phyloP scores from a whole-genome alignment of 805 yeast genomes.

The Kodamaea fukazawae region DNA sequence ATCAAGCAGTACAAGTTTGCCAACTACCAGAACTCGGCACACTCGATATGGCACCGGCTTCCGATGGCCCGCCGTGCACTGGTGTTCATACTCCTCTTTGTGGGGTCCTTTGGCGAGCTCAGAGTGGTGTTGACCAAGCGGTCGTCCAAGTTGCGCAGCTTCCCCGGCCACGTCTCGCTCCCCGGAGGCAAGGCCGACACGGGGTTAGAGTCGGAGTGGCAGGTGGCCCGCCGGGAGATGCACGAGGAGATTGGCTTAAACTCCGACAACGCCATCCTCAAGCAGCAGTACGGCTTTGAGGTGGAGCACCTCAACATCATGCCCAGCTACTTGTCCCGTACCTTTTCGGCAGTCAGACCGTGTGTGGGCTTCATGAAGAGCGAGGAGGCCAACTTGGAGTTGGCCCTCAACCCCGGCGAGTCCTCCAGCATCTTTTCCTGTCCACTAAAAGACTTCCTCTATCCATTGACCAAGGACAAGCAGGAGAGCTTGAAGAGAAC shows the following conservation, averaged over 20 bases:
- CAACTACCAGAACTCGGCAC: slow-evolving; percentile 27
- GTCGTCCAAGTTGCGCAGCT: slow-evolving; percentile 62
- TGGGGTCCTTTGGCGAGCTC: slow-evolving; percentile 71
- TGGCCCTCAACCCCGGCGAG: slow-evolving; percentile 72
- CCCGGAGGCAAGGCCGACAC: slow-evolving; percentile 93
- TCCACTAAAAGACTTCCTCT: slow-evolving; percentile 60
- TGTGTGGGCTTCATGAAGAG: slow-evolving; percentile 62
- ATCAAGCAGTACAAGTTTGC: slow-evolving; percentile 31
- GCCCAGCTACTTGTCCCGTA: slow-evolving; percentile 81
- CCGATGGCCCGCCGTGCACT: slow-evolving; percentile 74
- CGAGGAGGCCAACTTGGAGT: slow-evolving; percentile 30
- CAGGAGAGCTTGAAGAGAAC: slow-evolving; percentile 32
- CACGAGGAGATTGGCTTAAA: slow-evolving; percentile 83
- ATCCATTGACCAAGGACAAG: slow-evolving; percentile 20
- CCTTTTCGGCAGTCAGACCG: slow-evolving; percentile 81
- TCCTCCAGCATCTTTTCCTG: slow-evolving; percentile 67
- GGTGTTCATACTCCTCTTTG: slow-evolving; percentile 70
- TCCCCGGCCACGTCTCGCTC: slow-evolving; percentile 86
- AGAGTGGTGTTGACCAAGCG: slow-evolving; percentile 78
- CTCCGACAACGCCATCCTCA: slow-evolving; percentile 43
- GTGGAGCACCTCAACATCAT: slow-evolving; percentile 60
- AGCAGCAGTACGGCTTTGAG: slow-evolving; percentile 47
- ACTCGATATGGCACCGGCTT: slow-evolving; percentile 57
- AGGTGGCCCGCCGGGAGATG: slow-evolving; percentile 78
- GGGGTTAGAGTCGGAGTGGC: slow-evolving; percentile 62